These are phyloP conservation scores for Leccinum subtestaceum DNA, from an alignment of 768 basidiomycete species.

Conservation along the genomic window DNA sequence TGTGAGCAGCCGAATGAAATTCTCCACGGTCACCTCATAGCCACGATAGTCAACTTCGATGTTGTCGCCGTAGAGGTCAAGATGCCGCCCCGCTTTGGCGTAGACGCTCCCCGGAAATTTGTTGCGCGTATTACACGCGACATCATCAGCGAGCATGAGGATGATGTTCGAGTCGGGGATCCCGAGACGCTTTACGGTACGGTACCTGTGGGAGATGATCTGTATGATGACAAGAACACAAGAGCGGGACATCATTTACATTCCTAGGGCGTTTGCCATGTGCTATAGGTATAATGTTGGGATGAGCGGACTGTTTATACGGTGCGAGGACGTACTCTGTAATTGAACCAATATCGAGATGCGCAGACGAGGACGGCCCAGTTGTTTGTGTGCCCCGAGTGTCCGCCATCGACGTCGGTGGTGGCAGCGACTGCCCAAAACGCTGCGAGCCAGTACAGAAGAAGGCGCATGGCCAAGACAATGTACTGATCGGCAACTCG, in stretches of 20 bases:
- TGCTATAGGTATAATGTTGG: slow-evolving; percentile 52
- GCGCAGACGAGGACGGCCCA: slow-evolving; percentile 98
- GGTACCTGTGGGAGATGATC: slow-evolving; percentile 61
- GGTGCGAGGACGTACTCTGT: slow-evolving; percentile 55
- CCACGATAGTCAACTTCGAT: slow-evolving; percentile 99
- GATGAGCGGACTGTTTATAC: neutral
- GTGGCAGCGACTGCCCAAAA: slow-evolving; percentile 33
- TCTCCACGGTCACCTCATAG: slow-evolving; percentile 97
- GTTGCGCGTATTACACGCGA: slow-evolving; percentile 90
- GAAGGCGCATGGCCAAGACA: slow-evolving; percentile 22
- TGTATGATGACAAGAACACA: neutral
- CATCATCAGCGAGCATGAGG: slow-evolving; percentile 97
- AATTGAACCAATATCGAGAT: slow-evolving; percentile 98
- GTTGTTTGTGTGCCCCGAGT: slow-evolving; percentile 82
- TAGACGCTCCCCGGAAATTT: slow-evolving; percentile 90
- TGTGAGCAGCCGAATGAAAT: slow-evolving; percentile 87
- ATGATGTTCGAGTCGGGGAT: slow-evolving; percentile 99
- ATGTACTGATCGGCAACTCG: slow-evolving; percentile 24
- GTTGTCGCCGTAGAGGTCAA: slow-evolving; percentile 93
- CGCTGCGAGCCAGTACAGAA: slow-evolving; percentile 26
- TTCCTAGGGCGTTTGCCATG: slow-evolving; percentile 97
- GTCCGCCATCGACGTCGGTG: slow-evolving; percentile 45
- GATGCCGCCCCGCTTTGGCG: slow-evolving; percentile 73
- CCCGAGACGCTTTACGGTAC: slow-evolving; percentile 95
- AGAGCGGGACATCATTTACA: slow-evolving; percentile 49